Conservation (phyloP, 108 stramenopile genomes). For the Skeletonema marinoi region DNA sequence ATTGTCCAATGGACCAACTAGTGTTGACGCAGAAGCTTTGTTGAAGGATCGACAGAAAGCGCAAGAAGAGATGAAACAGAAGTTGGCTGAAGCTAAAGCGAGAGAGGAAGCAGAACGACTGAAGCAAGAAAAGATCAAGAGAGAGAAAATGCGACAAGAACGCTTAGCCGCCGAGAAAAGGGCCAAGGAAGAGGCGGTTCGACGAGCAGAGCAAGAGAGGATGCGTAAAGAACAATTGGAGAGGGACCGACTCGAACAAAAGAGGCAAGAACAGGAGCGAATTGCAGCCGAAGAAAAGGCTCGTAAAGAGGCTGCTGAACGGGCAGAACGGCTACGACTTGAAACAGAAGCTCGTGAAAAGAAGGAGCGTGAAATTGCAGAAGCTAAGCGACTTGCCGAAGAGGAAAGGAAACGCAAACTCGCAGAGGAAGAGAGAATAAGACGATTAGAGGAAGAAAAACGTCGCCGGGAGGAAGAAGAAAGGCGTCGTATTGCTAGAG, state of each 20-base stretch:
- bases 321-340: slow-evolving; percentile 28
- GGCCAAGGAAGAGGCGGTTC: slow-evolving; percentile 17
- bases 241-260: slow-evolving; percentile 20
- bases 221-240: slow-evolving; percentile 15
- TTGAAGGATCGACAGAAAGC: slow-evolving; percentile 22
- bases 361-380: slow-evolving; percentile 20
- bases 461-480: slow-evolving; percentile 18
- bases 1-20: slow-evolving; percentile 20
- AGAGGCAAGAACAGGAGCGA: slow-evolving; percentile 14
- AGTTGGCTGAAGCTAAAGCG: slow-evolving; percentile 19
- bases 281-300: slow-evolving; percentile 22
- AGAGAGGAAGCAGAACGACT: slow-evolving; percentile 7
- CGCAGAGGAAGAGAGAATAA: slow-evolving; percentile 13
- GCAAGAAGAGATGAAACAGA: slow-evolving; percentile 23
- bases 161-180: slow-evolving; percentile 28
- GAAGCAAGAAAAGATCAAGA: slow-evolving; percentile 7
- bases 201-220: slow-evolving; percentile 25
- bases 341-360: slow-evolving; percentile 27
- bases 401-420: slow-evolving; percentile 25
- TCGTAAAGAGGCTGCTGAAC: slow-evolving; percentile 23
- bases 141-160: slow-evolving; percentile 23
- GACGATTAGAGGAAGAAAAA: slow-evolving; percentile 30
- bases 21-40: not conserved
- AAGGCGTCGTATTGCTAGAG: slow-evolving; percentile 11
- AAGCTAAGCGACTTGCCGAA: slow-evolving; percentile 12